Evolutionary conservation across 768 basidiomycete genomes (phyloP), one percentile per base, ranked within the genome.

Genomic region (Mycena vitilis): DNA sequence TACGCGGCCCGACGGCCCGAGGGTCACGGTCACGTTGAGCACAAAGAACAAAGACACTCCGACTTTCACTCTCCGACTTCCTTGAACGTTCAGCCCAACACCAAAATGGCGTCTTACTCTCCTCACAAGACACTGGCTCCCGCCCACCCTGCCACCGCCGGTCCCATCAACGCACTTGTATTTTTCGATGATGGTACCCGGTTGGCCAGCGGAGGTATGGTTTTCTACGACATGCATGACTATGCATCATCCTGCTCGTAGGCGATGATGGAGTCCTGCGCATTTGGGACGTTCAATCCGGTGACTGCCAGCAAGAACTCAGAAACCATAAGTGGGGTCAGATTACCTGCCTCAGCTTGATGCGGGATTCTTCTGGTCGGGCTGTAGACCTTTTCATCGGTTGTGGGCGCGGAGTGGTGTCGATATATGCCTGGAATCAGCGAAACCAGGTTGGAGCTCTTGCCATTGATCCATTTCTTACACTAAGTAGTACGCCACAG

Each of bases 251-350:
- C 22, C 7, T 47, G 13, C 9, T 8, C 4, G 6, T n/a, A 61
- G 60, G 60, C 13, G 49, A 61, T 38, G 60, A 61, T 22, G 22
- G 30, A 42, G 13, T 25, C 25, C 20, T 61, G 1, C 47, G 60
- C 2, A 61, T 52, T 18, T 61, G 60, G 60, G 48, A 61, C 20
- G 48, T 61, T 11, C 37, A 15, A 8, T 61, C 60, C 9, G 49
- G 60, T 6, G 38, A 61, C 22, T 61, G 60, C 23, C 60, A 38
- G 6, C 60, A 61, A 36, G 49, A 61, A 10, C 38, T 61, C n/a
- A 11, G 0, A 38, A 37, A 52, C 23, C 0, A 49, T 11, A 5
- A 0, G 13, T 61, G 60, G 60, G 60, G 60, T 20, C 60, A 61
- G 23, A 52, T 61, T 10, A 52, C 48, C 0, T 7, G 6, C 30